Evolutionary conservation across 495 filamentous ascomycete species (phyloP).

Genomic region (Penicillium longicatenatum): DNA sequence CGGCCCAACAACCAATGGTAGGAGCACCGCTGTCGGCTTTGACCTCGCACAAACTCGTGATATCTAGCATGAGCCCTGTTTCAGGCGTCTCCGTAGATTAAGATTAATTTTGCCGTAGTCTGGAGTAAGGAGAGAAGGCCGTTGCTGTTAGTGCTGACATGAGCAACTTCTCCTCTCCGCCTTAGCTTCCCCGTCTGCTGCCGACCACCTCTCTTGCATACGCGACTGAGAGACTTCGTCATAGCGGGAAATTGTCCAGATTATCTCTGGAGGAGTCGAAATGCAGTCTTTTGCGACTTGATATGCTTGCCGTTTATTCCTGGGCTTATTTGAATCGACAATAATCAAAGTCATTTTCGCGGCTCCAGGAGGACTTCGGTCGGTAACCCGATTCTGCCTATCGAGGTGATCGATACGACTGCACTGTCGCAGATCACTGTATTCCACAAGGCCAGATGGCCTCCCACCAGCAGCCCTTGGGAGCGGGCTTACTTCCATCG

Average conservation of each 20-base stretch:
- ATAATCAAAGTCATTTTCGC: slow-evolving; percentile 14
- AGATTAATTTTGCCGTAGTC: neutral
- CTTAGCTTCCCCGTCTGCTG: slow-evolving; percentile 16
- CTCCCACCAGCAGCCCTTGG: slow-evolving; percentile 20
- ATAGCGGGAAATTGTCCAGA: slow-evolving; percentile 5
- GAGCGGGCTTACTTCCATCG: slow-evolving; percentile 31
- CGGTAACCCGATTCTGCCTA: slow-evolving; percentile 9
- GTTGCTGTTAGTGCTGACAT: slow-evolving; percentile 26
- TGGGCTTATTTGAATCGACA: slow-evolving; percentile 16
- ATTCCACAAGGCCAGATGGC: slow-evolving; percentile 19
- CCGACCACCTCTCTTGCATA: slow-evolving; percentile 18
- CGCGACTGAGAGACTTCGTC: slow-evolving; percentile 13
- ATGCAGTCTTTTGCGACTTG: slow-evolving; percentile 23
- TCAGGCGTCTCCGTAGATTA: slow-evolving; percentile 1
- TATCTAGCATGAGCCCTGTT: slow-evolving; percentile 4
- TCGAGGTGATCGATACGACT: slow-evolving; percentile 1
- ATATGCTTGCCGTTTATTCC: slow-evolving; percentile 15
- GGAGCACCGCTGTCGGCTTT: slow-evolving; percentile 11
- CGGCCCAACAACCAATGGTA: slow-evolving; percentile 18
- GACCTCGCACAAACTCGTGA: slow-evolving; percentile 11
- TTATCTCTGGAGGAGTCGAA: neutral
- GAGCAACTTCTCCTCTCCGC: slow-evolving; percentile 28
- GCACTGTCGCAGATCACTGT: slow-evolving; percentile 1
- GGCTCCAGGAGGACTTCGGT: slow-evolving; percentile 13
- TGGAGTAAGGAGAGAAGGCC: slow-evolving; percentile 13